phyloP scores from a whole-genome alignment of 352 stramenopile genomes.

The Pythium guiyangense region DNA sequence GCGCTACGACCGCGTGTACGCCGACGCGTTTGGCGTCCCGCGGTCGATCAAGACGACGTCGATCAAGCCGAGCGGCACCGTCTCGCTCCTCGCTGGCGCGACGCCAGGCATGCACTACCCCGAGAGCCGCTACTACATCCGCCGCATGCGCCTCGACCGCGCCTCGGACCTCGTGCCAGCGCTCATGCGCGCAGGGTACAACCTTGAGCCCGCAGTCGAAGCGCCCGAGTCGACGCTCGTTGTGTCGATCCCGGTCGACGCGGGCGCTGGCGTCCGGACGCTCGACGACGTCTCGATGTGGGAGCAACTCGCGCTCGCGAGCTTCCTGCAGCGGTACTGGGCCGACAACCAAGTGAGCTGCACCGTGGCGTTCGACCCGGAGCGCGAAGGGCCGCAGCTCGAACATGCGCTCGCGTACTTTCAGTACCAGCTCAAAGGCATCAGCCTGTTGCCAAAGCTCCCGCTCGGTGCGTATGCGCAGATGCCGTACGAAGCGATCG shows the following conservation, averaged over 20 bases:
- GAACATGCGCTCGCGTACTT: conserved; percentile 86
- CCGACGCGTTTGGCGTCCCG: conserved; percentile 71
- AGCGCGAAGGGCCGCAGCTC: conserved; percentile 76
- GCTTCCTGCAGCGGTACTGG: conserved; percentile 92
- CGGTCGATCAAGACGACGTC: conserved; percentile 92
- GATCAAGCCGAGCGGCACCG: conserved; percentile 88
- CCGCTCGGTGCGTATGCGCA: conserved; percentile 83
- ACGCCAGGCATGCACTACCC: conserved; percentile 94
- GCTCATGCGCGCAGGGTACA: conserved; percentile 67
- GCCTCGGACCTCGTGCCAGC: conserved; percentile 78
- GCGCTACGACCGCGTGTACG: conserved; percentile 61
- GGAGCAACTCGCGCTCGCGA: conserved; percentile 90
- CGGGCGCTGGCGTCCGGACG: conserved; percentile 83
- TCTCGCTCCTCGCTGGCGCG: conserved; percentile 89
- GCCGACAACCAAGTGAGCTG: conserved; percentile 94
- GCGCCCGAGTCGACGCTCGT: conserved; percentile 73
- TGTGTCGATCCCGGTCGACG: conserved; percentile 89
- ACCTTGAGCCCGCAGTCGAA: conserved; percentile 72
- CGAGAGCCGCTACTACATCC: conserved; percentile 91
- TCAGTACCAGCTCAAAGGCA: conserved; percentile 94
- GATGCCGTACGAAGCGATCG: conserved; percentile 91
- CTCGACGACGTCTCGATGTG: conserved; percentile 84
- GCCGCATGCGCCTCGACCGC: conserved; percentile 82
- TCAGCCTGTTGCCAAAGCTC: conserved; percentile 85
- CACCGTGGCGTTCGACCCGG: conserved; percentile 92